Percentiles rank a stretch among this genome's conserved stretches.
These are phyloP conservation scores for Fusarium sp. DNA, from an alignment of 2,329 filamentous ascomycete genomes.

Conservation along the genomic window DNA sequence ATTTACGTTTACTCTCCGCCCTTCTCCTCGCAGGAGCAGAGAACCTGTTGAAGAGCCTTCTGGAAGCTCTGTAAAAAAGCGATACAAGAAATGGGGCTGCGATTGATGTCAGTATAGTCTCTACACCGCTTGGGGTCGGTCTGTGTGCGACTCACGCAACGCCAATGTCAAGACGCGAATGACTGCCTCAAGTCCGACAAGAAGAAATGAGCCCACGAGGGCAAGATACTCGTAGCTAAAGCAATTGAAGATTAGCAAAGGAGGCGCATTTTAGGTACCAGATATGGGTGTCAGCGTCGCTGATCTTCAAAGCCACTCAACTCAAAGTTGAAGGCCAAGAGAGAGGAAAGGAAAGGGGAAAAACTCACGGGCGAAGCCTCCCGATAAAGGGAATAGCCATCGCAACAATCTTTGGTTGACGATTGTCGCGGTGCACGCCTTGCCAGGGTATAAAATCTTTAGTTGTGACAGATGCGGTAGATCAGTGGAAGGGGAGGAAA, in stretches of 20 bases:
- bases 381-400: conserved; percentile 67
- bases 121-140: conserved; percentile 19
- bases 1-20: conserved; percentile 74
- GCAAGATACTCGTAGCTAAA: conserved; percentile 86
- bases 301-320: conserved; percentile 4
- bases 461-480: conserved; percentile 11
- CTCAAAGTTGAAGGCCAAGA: background rate
- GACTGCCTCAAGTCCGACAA: conserved; percentile 84
- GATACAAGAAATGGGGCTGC: conserved; percentile 81
- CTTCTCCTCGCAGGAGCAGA: conserved; percentile 76
- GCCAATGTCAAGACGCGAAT: conserved; percentile 89
- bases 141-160: conserved; percentile 70
- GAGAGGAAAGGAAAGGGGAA: conserved; percentile 1
- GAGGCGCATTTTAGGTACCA: conserved; percentile 3
- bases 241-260: conserved; percentile 28
- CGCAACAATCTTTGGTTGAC: conserved; percentile 30
- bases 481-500: conserved; percentile 13
- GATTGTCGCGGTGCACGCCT: conserved; percentile 16
- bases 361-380: conserved; percentile 62
- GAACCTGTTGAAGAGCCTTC: conserved; percentile 82
- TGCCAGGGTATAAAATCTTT: conserved; percentile 1
- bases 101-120: conserved; percentile 9
- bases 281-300: conserved; percentile 7
- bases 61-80: conserved; percentile 84
- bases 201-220: conserved; percentile 82